Base-by-base conservation (phyloP, 2,329 filamentous ascomycete genomes). In the Aspergillus proliferans region DNA sequence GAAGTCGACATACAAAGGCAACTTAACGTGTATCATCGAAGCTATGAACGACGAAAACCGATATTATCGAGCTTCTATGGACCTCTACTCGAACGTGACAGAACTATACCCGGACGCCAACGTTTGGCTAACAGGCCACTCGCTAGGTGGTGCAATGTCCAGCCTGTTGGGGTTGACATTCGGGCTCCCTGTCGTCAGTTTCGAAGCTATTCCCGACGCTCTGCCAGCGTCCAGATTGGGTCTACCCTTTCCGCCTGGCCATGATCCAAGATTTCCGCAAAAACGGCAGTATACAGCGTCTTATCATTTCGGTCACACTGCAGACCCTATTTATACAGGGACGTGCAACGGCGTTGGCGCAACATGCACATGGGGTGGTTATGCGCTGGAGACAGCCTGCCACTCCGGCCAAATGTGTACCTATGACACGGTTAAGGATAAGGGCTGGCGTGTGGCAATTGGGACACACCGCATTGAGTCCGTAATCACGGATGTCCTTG, bases 231-330 rank as follows among this genome's bases (percentile, higher is more conserved):
- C 82, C 46, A 84, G 93, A 22, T 78, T 98, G 0, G 93, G 91
- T 19, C 80, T 98, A 6, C 92, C 92, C 0, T 79, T 84, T 0
- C 92, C 93, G 10, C 92, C 92, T 0, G 88, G 87, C 21, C 77
- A 85, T 42, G 80, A 91, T 60, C 80, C 88, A 21, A 76, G 80
- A 39, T 76, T 81, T 28, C 85, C 88, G 26, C 88, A 94, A 61
- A 78, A 80, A 34, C 78, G 88, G 39, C 71, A 81, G 50, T 80
- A 83, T 60, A 94, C 89, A 0, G 91, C 88, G 10, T 78, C 87
- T 0, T 94, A 84, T 63, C 93, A 98, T 68, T 92, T 96, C 65
- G 93, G 93, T 3, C 91, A 97, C 62, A 97, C 90, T 0, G 93
- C 93, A 0, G 93, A 98, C 68, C 93, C 93, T 0, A 84, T 98